Percentiles rank a stretch among this genome's conserved stretches.
phyloP scores from a whole-genome alignment of 2,329 filamentous ascomycete species.

The Rutstroemia sp. region DNA sequence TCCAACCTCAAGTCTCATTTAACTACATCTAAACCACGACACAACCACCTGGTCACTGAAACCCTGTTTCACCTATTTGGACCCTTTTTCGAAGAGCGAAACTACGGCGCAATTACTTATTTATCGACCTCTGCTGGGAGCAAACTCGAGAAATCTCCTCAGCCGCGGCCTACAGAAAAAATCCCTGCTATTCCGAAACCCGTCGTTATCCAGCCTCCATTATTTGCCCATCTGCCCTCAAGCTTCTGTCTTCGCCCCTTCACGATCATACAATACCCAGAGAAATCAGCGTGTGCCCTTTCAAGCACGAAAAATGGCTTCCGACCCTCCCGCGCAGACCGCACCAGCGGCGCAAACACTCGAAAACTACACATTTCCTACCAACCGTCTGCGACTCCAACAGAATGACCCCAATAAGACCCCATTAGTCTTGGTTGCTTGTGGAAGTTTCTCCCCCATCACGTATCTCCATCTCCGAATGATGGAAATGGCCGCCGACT shows the following conservation, averaged over 20 bases:
- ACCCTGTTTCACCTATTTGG: background rate
- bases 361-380: constrained; percentile 49
- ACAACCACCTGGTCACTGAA: background rate
- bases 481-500: constrained; percentile 71
- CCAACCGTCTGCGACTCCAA: constrained; percentile 47
- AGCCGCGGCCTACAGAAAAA: background rate
- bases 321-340: constrained; percentile 10
- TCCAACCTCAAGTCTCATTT: background rate
- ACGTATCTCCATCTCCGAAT: constrained; percentile 75
- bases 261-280: background rate
- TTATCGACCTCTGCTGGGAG: background rate
- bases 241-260: background rate
- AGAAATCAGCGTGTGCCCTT: background rate
- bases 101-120: background rate
- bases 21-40: background rate
- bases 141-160: background rate
- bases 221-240: background rate
- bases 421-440: constrained; percentile 61
- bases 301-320: constrained; percentile 11
- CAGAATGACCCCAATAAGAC: constrained; percentile 49
- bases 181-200: constrained; percentile 6
- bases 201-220: constrained; percentile 7
- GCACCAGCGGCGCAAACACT: constrained; percentile 17
- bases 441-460: constrained; percentile 66
- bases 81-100: background rate